Conservation (phyloP, 1,139 yeast genomes). For the Hansenula lynferdii region DNA sequence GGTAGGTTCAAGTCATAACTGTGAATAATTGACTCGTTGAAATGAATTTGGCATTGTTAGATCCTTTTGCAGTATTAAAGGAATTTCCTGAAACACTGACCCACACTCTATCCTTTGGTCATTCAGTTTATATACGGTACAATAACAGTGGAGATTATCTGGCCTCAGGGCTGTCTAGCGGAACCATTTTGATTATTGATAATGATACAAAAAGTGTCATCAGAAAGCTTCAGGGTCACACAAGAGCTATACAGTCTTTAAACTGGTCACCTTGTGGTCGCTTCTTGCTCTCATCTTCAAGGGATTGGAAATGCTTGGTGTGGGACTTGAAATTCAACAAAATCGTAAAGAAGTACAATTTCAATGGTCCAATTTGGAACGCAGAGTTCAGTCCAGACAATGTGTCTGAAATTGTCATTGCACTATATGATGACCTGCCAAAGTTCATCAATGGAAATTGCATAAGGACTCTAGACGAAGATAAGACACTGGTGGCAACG, state of each 20-base stretch:
- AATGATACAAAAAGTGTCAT: slow-evolving; percentile 54
- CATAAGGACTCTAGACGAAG: slow-evolving; percentile 20
- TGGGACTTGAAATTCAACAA: slow-evolving; percentile 65
- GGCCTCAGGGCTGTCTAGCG: slow-evolving; percentile 82
- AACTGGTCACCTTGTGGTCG: slow-evolving; percentile 77
- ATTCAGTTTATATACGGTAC: slow-evolving; percentile 70
- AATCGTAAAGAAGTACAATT: slow-evolving; percentile 41
- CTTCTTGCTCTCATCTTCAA: slow-evolving; percentile 65
- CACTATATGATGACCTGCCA: slow-evolving; percentile 50
- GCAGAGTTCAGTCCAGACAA: slow-evolving; percentile 57
- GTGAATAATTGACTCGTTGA: too few species aligned
- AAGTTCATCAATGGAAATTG: slow-evolving; percentile 23
- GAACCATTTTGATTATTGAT: slow-evolving; percentile 75
- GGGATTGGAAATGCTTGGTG: slow-evolving; percentile 78
- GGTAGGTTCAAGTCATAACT: too few species aligned
- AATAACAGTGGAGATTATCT: slow-evolving; percentile 79
- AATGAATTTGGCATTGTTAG: slow-evolving; percentile 49
- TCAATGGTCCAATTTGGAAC: slow-evolving; percentile 73
- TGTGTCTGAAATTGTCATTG: slow-evolving; percentile 40
- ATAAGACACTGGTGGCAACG: slow-evolving; percentile 26
- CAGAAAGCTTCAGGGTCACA: slow-evolving; percentile 54
- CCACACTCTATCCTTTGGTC: slow-evolving; percentile 63
- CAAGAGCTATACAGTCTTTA: slow-evolving; percentile 69
- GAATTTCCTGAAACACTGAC: slow-evolving; percentile 87
- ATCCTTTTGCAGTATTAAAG: slow-evolving; percentile 88